Evolutionary conservation across 805 yeast genomes (phyloP).

Genomic region (Grigorovia transvaalensis): DNA sequence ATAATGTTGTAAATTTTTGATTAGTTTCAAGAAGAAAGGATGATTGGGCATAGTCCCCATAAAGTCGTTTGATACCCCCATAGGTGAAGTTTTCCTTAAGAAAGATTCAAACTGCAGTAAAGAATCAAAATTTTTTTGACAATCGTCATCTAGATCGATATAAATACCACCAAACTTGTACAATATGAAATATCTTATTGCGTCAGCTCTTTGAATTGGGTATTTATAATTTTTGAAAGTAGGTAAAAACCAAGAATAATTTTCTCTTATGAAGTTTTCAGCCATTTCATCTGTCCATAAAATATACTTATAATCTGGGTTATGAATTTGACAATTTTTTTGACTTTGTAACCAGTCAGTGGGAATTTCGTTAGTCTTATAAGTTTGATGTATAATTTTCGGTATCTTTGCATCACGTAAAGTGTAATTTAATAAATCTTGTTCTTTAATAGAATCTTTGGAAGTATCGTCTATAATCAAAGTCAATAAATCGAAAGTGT

Average conservation of each 20-base stretch:
- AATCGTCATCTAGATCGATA: slow-evolving; percentile 82
- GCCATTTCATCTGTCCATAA: slow-evolving; percentile 85
- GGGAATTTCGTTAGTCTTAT: slow-evolving; percentile 68
- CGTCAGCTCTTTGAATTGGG: slow-evolving; percentile 84
- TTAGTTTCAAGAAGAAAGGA: slow-evolving; percentile 66
- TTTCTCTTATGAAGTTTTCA: slow-evolving; percentile 63
- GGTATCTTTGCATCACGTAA: slow-evolving; percentile 59
- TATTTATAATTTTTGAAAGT: slow-evolving; percentile 70
- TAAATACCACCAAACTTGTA: slow-evolving; percentile 81
- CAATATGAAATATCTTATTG: slow-evolving; percentile 74
- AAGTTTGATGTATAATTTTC: slow-evolving; percentile 85
- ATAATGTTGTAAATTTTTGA: slow-evolving; percentile 50
- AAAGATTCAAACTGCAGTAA: slow-evolving; percentile 70
- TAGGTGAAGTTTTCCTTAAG: slow-evolving; percentile 75
- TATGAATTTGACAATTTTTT: slow-evolving; percentile 58
- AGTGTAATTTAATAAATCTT: slow-evolving; percentile 16
- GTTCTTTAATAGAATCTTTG: slow-evolving; percentile 44
- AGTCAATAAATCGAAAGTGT: slow-evolving; percentile 60
- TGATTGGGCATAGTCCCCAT: slow-evolving; percentile 84
- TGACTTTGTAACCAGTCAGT: slow-evolving; percentile 73
- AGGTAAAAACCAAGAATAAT: slow-evolving; percentile 74
- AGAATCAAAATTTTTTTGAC: slow-evolving; percentile 67
- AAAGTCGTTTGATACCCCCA: slow-evolving; percentile 85
- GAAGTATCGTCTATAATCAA: slow-evolving; percentile 58
- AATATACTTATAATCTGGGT: slow-evolving; percentile 79